Base-by-base conservation (phyloP, 176 grass and related monocot genomes). In the Cenchrus fungigraminus region DNA sequence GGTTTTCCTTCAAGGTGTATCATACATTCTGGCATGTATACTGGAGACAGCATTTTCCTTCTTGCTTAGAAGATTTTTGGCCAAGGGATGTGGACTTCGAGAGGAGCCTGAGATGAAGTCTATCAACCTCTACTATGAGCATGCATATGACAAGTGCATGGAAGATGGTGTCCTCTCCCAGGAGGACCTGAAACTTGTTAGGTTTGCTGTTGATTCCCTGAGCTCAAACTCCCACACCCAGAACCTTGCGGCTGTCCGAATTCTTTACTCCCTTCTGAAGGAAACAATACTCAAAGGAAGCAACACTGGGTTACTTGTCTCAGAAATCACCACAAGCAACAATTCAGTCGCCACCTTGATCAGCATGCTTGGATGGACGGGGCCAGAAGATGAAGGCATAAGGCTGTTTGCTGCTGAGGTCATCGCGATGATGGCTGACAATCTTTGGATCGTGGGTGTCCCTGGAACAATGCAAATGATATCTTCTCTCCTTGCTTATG, bases 71-170 rank as follows among this genome's bases (percentile, higher is more conserved):
- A 55, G 53, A 55, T 55, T 55, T 4, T 16, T 55, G 53, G 53
- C 53, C 53, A 55, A 55, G 14, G 53, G 4, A 55, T 55, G 53
- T 55, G 53, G 53, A 16, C 53, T 55, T 55, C 14, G 14, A 6
- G 14, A 16, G 6, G 53, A 55, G 53, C 53, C 53, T 0, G 53
- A 55, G 16, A 55, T 55, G 4, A 80, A 80, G 5, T 80, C 47
- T 6, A 9, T 80, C 63, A 5, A 80, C 20, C 28, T 54, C 1
- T 80, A 68, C 78, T 80, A 80, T 15, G 78, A 80, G 47, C 45
- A 67, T 32, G 78, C 63, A 2, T 80, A 67, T 9, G 44, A 68
- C 47, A 80, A 51, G 10, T 62, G 62, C 17, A 53, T 80, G 78
- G 0, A 80, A 54, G 62, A 67, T 5, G 29, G 46, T 5, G 74